Base-by-base conservation (phyloP, 2,329 filamentous ascomycete genomes). In the Phialocephala sp. region DNA sequence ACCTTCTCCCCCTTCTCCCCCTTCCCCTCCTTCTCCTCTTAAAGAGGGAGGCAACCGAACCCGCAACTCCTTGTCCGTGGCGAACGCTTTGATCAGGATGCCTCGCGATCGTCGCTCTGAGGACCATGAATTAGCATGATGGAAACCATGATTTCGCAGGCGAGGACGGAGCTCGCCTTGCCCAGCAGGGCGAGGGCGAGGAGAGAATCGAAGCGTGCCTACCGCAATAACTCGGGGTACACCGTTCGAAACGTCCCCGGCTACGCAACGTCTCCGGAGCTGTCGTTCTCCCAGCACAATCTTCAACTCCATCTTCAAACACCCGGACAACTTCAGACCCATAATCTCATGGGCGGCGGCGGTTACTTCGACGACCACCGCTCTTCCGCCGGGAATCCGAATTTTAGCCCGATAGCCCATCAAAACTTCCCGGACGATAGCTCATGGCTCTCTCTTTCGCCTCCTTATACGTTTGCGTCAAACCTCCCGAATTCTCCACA, bases 191-290 rank as follows among this genome's bases (percentile, higher is more conserved):
- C 64, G 12, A 56, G 56, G 59, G 43, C 36, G 36, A 68, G 67
- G 59, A 66, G 72, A 39, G 66, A 70, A 43, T 68, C 67, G 4
- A 72, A 72, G 60, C 60, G 65, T 11, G 67, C 64, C 35, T 71
- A 71, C 60, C 66, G 62, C 60, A 68, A 64, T 27, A 47, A 57
- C 20, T 59, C 66, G 36, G 64, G 54, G 27, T 59, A 66, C 24
- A 52, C 65, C 12, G 45, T 64, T 43, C 60, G 52, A 32, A 59
- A 57, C 36, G 43, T 15, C 18, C 50, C 62, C 39, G 39, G 41
- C 22, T 65, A 61, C 36, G 20, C 67, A 6, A 65, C 64, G n/a
- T 64, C 67, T 11, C 66, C 66, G 8, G 66, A 60, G 22, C 55
- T 61, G 1, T 60, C 54, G 18, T 57, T 54, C 14, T 47, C 54